A percentile compares a stretch with the other conserved stretches of the same genome.
phyloP scores from a whole-genome alignment of 2,329 filamentous ascomycete species.

The Ophiostoma himal-ulmi region DNA sequence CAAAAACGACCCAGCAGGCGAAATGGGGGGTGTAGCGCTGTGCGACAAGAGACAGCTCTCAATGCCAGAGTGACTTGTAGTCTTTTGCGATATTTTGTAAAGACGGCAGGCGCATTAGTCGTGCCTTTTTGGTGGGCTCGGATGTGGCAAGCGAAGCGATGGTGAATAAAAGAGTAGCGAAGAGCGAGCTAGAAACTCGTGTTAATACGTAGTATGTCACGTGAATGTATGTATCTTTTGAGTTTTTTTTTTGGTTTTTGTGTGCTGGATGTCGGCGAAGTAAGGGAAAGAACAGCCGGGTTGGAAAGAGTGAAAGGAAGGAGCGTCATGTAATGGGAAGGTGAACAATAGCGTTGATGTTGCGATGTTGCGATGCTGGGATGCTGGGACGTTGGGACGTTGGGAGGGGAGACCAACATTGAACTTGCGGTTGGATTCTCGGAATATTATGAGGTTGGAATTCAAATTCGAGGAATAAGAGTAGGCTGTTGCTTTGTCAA shows the following conservation, averaged over 20 bases:
- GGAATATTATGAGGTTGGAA: not conserved
- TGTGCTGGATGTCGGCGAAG: not conserved
- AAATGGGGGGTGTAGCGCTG: conserved; percentile 2
- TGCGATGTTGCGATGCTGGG: too few species aligned
- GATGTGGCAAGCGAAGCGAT: not conserved
- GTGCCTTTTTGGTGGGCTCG: not conserved
- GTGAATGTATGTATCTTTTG: not conserved
- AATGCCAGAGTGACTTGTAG: conserved; percentile 1
- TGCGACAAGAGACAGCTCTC: not conserved
- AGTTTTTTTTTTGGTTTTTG: not conserved
- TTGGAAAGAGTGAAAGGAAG: too few species aligned
- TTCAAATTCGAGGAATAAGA: not conserved
- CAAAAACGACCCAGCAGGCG: not conserved
- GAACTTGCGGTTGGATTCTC: not conserved
- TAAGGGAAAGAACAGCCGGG: not conserved
- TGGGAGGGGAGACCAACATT: not conserved
- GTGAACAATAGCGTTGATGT: not conserved
- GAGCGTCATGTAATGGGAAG: too few species aligned
- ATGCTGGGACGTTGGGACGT: not conserved
- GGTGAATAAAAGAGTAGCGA: not conserved
- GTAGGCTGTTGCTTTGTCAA: not conserved
- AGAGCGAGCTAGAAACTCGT: not conserved
- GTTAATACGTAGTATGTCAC: not conserved
- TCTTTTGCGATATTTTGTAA: not conserved
- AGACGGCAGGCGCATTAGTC: conserved; percentile 6